Base-by-base conservation (phyloP, 2,329 filamentous ascomycete species). In the Didymellaceae sp. region DNA sequence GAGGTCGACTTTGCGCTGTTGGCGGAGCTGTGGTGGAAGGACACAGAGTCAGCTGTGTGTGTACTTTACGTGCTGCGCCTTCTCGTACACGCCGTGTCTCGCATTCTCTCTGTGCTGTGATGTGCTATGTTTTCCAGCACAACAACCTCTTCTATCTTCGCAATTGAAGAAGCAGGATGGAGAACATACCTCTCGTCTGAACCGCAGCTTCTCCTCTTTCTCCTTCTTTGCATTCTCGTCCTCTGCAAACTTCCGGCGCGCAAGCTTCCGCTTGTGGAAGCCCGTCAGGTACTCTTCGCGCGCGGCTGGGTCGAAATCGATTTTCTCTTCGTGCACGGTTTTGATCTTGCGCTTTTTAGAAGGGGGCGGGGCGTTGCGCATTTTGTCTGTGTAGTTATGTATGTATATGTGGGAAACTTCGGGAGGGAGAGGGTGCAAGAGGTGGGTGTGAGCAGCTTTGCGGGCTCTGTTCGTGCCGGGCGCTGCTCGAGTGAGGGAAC, bases 211-310 rank as follows among this genome's bases (percentile, higher is more conserved):
- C 71, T 96, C 92, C 66, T 91, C 84, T 40, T 87, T 85, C 38
- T 87, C 91, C 69, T 83, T 86, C 74, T 90, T 88, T 35, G 84
- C 86, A 3, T 90, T 90, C 62, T 88, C 81, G 61, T 94, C 91
- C 68, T 94, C 89, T 1, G 93, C 93, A 73, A 87, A 80, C 77
- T 96, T 95, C 60, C 87, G 86, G 28, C 94, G 84, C 72, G 91
- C 88, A 44, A 89, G 77, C 74, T 97, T 97, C 74, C 94, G 88
- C 81, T 97, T 99, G 79, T 93, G 92, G 76, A 99, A 99, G 2
- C 94, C 94, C 0, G 91, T 97, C 50, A 99, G 81, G 70, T 90
- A 99, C 67, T 97, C 91, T 58, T 88, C 79, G 58, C 94, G 87
- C 35, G 89, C 89, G 54, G 82, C 80, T 54, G 82, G 77, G 76